phyloP scores from a whole-genome alignment of 257 asterid species.

The Capsicum baccatum region DNA sequence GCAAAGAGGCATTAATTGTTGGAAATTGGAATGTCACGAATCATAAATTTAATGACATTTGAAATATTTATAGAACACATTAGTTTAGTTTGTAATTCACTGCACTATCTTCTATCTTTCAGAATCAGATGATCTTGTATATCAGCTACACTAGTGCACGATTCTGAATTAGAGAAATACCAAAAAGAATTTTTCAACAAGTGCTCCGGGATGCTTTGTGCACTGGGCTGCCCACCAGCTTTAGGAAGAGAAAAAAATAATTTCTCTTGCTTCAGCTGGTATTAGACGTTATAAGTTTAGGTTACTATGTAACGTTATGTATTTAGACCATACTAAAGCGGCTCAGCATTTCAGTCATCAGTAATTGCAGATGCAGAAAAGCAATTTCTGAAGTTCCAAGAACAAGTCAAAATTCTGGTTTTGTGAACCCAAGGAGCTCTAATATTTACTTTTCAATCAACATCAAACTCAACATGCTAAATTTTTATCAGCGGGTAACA shows the following conservation, averaged over 20 bases:
- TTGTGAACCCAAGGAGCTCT: conserved; percentile 21
- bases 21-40: conserved; percentile 23
- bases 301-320: not conserved
- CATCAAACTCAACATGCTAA: not conserved
- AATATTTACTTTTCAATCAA: conserved; percentile 1
- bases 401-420: not conserved
- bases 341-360: not conserved
- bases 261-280: not conserved
- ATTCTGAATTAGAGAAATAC: conserved; percentile 1
- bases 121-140: not conserved
- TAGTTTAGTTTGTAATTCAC: not conserved
- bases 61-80: not conserved
- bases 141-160: conserved; percentile 10
- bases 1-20: conserved; percentile 7
- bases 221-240: too few relatives aligned
- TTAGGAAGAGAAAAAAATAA: too few relatives aligned
- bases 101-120: conserved; percentile 12
- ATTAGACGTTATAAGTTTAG: not conserved
- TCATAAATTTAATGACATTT: conserved; percentile 4
- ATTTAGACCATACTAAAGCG: not conserved
- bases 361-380: conserved; percentile 8
- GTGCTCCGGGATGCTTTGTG: not conserved
- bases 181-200: not conserved
- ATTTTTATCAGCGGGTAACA: not conserved
- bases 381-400: conserved; percentile 10